Evolutionary conservation across 495 filamentous ascomycete species (phyloP).

Genomic region (Saxispiralis lemnorum): DNA sequence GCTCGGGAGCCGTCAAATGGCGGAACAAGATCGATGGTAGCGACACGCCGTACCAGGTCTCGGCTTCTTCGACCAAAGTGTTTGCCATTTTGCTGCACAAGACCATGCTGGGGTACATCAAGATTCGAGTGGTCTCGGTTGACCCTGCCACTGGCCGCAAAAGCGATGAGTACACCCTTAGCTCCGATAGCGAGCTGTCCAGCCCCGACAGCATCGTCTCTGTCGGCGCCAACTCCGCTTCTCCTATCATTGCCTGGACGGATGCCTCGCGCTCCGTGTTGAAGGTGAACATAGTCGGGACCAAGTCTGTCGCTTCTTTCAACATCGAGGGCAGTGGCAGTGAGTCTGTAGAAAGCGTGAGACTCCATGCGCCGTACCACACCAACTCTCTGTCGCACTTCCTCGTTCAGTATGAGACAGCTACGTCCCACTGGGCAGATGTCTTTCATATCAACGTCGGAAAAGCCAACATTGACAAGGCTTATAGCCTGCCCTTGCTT

Average conservation of each 20-base stretch:
- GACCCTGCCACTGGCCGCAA: slow-evolving; percentile 54
- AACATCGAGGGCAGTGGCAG: slow-evolving; percentile 34
- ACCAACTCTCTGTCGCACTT: slow-evolving; percentile 59
- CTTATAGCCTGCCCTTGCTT: slow-evolving; percentile 55
- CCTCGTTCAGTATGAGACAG: slow-evolving; percentile 64
- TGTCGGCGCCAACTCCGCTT: slow-evolving; percentile 67
- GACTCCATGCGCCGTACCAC: slow-evolving; percentile 54
- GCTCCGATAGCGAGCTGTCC: slow-evolving; percentile 54
- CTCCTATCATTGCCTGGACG: slow-evolving; percentile 68
- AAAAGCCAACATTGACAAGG: slow-evolving; percentile 45
- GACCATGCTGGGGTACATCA: slow-evolving; percentile 44
- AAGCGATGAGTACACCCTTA: slow-evolving; percentile 45
- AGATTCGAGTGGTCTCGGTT: slow-evolving; percentile 53
- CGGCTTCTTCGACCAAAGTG: slow-evolving; percentile 52
- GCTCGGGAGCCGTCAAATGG: slow-evolving; percentile 64
- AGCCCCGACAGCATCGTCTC: slow-evolving; percentile 51
- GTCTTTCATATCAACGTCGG: slow-evolving; percentile 67
- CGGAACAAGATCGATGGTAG: slow-evolving; percentile 35
- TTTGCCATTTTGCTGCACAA: slow-evolving; percentile 65
- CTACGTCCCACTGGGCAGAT: slow-evolving; percentile 56
- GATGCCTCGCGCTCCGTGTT: slow-evolving; percentile 49
- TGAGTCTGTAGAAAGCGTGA: slow-evolving; percentile 46
- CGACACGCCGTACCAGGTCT: slow-evolving; percentile 61
- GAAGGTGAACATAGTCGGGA: slow-evolving; percentile 66
- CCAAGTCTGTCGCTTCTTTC: slow-evolving; percentile 39